Percentiles rank a stretch among this genome's conserved stretches.
These are phyloP conservation scores for Neofusicoccum sp. DNA, from an alignment of 2,329 filamentous ascomycete species.

Conservation along the genomic window DNA sequence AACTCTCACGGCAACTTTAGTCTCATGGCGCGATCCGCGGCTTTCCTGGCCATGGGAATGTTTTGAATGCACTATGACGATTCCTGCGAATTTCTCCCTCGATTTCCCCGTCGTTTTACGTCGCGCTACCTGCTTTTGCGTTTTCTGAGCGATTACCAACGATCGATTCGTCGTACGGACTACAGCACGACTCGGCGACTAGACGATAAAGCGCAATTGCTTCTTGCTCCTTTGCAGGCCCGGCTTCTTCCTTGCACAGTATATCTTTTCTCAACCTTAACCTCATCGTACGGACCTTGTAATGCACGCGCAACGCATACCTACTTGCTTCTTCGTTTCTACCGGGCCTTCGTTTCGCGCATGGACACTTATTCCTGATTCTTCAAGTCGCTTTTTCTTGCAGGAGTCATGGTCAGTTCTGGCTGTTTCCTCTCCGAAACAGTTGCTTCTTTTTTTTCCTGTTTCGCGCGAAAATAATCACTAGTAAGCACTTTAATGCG, in stretches of 20 bases:
- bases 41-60: conserved; percentile 19
- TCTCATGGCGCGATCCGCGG: conserved; percentile 16
- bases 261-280: conserved; percentile 2
- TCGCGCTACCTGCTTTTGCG: neutral
- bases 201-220: neutral
- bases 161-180: neutral
- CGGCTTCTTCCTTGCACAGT: neutral
- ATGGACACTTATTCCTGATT: neutral
- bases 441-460: neutral
- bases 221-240: neutral
- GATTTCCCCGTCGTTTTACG: neutral
- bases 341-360: neutral
- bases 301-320: conserved; percentile 12
- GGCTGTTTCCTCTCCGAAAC: neutral
- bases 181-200: neutral
- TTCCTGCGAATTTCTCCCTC: neutral
- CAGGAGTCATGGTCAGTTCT: neutral
- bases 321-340: conserved; percentile 11
- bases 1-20: neutral
- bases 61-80: conserved; percentile 13
- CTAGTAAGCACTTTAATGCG: conserved; percentile 15
- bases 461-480: neutral
- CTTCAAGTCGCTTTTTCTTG: neutral
- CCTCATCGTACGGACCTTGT: conserved; percentile 13
- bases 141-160: neutral